Percentiles rank a stretch among this genome's conserved stretches.
Conservation (phyloP, 2,329 filamentous ascomycete genomes). For the Xylariaceae sp. region DNA sequence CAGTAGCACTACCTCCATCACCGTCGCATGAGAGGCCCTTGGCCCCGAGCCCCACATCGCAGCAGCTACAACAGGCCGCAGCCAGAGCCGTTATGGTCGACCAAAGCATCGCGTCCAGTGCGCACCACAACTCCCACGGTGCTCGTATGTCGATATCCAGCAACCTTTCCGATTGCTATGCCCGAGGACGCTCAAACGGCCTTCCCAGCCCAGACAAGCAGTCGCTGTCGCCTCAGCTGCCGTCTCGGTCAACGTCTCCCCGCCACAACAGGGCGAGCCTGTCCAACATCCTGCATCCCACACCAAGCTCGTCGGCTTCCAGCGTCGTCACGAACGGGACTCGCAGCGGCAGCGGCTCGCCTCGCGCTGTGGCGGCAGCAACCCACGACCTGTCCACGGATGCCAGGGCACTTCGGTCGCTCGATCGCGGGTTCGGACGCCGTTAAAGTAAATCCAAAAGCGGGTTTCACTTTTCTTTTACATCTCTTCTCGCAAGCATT, state of each 20-base stretch:
- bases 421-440: slow-evolving; percentile 59
- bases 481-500: too few relatives aligned
- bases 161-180: slow-evolving; percentile 35
- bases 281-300: slow-evolving; percentile 46
- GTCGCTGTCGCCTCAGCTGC: slow-evolving; percentile 2
- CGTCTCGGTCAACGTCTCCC: slow-evolving; percentile 13
- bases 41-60: slow-evolving; percentile 35
- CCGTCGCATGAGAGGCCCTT: slow-evolving; percentile 14
- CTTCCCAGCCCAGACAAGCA: slow-evolving; percentile 8
- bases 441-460: too few relatives aligned
- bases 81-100: neutral
- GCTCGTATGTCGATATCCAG: slow-evolving; percentile 28
- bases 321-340: slow-evolving; percentile 39
- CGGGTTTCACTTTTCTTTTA: too few relatives aligned
- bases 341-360: slow-evolving; percentile 44
- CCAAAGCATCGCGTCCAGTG: neutral
- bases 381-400: slow-evolving; percentile 45
- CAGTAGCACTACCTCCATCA: neutral
- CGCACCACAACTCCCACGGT: neutral
- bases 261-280: slow-evolving; percentile 34
- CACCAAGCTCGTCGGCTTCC: slow-evolving; percentile 41
- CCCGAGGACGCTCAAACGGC: slow-evolving; percentile 11
- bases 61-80: neutral
- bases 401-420: slow-evolving; percentile 57
- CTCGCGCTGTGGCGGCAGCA: slow-evolving; percentile 34